phyloP scores from a whole-genome alignment of 1,284 basidiomycete genomes.

The Tremellales sp. region DNA sequence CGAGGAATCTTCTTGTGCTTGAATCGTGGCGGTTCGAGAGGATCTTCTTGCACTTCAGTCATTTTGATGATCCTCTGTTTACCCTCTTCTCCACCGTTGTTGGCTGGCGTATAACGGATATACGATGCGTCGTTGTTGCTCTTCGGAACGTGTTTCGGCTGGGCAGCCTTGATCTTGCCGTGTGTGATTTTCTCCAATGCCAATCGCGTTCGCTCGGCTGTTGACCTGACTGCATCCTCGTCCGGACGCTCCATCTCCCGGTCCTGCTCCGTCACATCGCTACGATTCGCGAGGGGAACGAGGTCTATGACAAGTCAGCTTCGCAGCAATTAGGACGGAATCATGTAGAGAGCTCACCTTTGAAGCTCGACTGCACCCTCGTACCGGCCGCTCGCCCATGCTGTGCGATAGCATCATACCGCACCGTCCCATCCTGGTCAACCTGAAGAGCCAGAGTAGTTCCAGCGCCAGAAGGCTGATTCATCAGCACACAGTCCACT shows the following conservation, averaged over 20 bases:
- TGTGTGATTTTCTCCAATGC: constrained; percentile 91
- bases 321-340: neutral
- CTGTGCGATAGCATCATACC: constrained; percentile 94
- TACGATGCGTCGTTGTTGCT: constrained; percentile 76
- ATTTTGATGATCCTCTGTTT: constrained; percentile 99
- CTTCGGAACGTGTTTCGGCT: constrained; percentile 63
- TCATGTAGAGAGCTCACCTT: constrained; percentile 48
- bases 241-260: constrained; percentile 83
- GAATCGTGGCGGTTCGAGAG: constrained; percentile 92
- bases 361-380: constrained; percentile 88
- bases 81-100: constrained; percentile 50
- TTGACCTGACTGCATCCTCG: constrained; percentile 80
- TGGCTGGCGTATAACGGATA: constrained; percentile 89
- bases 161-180: constrained; percentile 94
- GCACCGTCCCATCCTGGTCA: constrained; percentile 90
- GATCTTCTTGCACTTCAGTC: constrained; percentile 95
- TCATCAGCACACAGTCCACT: neutral
- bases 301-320: constrained; percentile 58
- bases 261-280: constrained; percentile 73
- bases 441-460: constrained; percentile 95
- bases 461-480: constrained; percentile 68
- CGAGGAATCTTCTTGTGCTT: constrained; percentile 98
- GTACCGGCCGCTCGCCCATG: constrained; percentile 87
- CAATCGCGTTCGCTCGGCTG: constrained; percentile 81
- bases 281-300: constrained; percentile 84